Evolutionary conservation across 176 grass and related monocot genomes (phyloP), one percentile per base, ranked within the genome.

Genomic region (Aegilops speltoides): DNA sequence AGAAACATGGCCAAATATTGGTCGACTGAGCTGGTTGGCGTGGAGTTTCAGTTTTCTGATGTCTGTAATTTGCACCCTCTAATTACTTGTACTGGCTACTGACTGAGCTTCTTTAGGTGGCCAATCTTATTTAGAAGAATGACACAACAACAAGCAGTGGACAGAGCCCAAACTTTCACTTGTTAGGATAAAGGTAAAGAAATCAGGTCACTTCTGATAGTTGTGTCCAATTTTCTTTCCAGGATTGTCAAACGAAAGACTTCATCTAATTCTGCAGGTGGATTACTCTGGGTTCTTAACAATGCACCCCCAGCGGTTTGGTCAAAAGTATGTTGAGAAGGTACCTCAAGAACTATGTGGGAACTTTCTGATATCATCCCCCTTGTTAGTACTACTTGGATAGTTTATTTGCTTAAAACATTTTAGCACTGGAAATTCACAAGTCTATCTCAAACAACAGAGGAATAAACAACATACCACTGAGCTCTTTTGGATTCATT

Each of bases 171-270:
- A 89, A 77, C 86, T 94, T 90, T 92, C 90, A 62, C 33, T 98
- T 78, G 71, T 96, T 65, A 92, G 96, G 92, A 84, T 98, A 79
- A 96, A 94, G 89, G 96, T 95, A 89, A 86, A 36, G 4, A 91
- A 86, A 62, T 6, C 24, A 81, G n/a, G 32, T 73, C 46, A 61
- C 20, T 75, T 63, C 46, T 37, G 79, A 82, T 64, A 60, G 63
- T 63, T 9, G 26, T 24, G 16, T 20, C 5, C n/a, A 17, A 10
- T 6, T 60, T 29, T 16, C 31, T 84, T 61, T 46, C n/a, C 29
- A 38, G 19, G n/a, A 60, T 33, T 63, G 10, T 77, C 57, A 70
- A 62, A 32, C 22, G 6, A 65, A 32, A 67, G 1, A 38, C 23
- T 22, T 15, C 37, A 52, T 71, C 48, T 79, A 80, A n/a, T 77